Evolutionary conservation across 345 rosid genomes (phyloP).

Genomic region (Hibiscus syriacus): DNA sequence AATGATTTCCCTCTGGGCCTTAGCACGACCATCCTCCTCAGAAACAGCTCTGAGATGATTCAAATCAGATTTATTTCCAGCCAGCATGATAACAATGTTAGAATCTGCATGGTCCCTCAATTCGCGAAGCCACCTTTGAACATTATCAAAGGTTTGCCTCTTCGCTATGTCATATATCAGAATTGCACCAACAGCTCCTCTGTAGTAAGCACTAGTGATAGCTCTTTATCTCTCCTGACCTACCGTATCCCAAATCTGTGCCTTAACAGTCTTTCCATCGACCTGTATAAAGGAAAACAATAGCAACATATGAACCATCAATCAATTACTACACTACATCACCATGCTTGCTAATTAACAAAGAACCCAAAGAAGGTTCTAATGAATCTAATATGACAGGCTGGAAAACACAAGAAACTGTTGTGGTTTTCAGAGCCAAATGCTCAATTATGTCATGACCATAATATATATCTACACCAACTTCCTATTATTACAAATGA

Average conservation of each 20-base stretch:
- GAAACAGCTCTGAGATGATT: too few species aligned
- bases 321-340: neutral
- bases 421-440: too few species aligned
- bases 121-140: too few species aligned
- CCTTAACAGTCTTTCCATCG: constrained; percentile 74
- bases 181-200: too few species aligned
- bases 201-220: too few species aligned
- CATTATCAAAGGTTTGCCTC: too few species aligned
- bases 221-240: constrained; percentile 78
- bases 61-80: constrained; percentile 62
- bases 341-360: neutral
- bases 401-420: too few species aligned
- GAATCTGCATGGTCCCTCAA: too few species aligned
- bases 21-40: constrained; percentile 44
- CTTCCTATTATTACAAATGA: neutral
- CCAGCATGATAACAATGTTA: constrained; percentile 77
- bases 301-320: neutral
- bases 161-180: too few species aligned
- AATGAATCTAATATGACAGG: too few species aligned
- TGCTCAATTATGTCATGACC: neutral
- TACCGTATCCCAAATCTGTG: constrained; percentile 81
- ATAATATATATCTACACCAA: too few species aligned
- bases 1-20: constrained; percentile 63
- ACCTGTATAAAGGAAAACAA: constrained; percentile 28
- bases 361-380: too few species aligned